A percentile compares a stretch with the other conserved stretches of the same genome.
Evolutionary conservation across 345 rosid species (phyloP).

Genomic region (Citrus medica): DNA sequence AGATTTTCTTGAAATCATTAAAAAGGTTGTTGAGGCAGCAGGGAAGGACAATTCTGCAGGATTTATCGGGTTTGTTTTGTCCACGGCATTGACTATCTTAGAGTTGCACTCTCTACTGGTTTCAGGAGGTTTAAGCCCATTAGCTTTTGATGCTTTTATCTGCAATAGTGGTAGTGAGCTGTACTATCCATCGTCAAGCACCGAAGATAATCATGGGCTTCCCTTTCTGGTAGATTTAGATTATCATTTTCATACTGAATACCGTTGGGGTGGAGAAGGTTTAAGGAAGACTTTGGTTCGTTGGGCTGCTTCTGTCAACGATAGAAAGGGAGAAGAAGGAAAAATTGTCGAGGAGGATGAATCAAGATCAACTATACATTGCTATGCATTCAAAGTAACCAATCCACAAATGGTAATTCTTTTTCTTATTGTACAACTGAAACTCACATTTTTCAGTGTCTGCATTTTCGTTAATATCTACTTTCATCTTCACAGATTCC

Average conservation of each 20-base stretch:
- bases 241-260: conserved; percentile 75
- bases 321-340: conserved; percentile 36
- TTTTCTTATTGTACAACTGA: not conserved
- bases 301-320: conserved; percentile 53
- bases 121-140: conserved; percentile 52
- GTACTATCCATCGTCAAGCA: conserved; percentile 52
- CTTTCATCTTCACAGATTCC: conserved; percentile 42
- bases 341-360: conserved; percentile 43
- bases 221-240: conserved; percentile 59
- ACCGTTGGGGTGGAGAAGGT: conserved; percentile 81
- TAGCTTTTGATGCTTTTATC: conserved; percentile 69
- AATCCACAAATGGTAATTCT: conserved; percentile 42
- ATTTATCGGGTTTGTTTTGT: conserved; percentile 55
- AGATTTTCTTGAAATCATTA: conserved; percentile 31
- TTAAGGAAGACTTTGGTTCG: conserved; percentile 65
- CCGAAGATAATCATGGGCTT: conserved; percentile 38
- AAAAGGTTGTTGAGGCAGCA: conserved; percentile 39
- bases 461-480: not conserved
- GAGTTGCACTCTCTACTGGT: conserved; percentile 49
- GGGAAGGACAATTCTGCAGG: conserved; percentile 34
- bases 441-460: too few species aligned
- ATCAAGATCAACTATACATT: conserved; percentile 48
- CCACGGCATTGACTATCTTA: conserved; percentile 60
- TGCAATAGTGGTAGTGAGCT: conserved; percentile 84
- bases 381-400: conserved; percentile 57